These are phyloP conservation scores for Tricholoma sp. DNA, from an alignment of 768 basidiomycete genomes.

Conservation along the genomic window DNA sequence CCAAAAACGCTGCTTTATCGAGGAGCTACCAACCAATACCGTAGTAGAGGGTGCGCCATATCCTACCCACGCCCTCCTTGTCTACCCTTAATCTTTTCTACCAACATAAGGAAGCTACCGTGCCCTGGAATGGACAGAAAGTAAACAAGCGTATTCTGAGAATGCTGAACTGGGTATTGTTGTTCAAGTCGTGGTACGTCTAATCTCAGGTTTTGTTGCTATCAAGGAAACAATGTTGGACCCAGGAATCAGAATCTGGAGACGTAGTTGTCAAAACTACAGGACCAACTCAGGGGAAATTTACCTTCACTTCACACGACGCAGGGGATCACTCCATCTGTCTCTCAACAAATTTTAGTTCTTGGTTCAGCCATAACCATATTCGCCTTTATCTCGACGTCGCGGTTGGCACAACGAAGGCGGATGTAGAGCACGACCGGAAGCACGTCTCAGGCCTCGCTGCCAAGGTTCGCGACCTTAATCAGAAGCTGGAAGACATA, in stretches of 20 bases:
- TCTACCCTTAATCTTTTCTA: conserved; percentile 1
- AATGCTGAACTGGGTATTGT: conserved; percentile 83
- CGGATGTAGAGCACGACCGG: conserved; percentile 85
- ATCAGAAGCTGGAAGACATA: conserved; percentile 89
- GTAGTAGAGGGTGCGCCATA: conserved; percentile 75
- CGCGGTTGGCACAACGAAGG: conserved; percentile 81
- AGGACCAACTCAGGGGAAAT: conserved; percentile 87
- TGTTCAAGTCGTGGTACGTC: conserved; percentile 83
- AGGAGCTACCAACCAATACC: conserved; percentile 94
- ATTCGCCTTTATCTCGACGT: conserved; percentile 95
- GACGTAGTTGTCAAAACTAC: conserved; percentile 83
- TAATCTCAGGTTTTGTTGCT: neutral
- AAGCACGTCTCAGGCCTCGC: conserved; percentile 81
- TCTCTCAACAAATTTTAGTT: conserved; percentile 86
- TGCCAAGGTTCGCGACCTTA: conserved; percentile 84
- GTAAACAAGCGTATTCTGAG: conserved; percentile 55
- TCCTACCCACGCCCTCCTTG: neutral
- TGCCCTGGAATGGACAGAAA: conserved; percentile 88
- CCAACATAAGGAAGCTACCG: conserved; percentile 76
- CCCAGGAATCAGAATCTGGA: conserved; percentile 79
- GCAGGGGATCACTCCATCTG: conserved; percentile 98
- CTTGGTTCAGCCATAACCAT: conserved; percentile 84
- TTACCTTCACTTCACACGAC: conserved; percentile 97
- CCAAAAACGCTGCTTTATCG: conserved; percentile 92
- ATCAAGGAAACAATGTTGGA: neutral